Base-by-base conservation (phyloP, 805 yeast species). In the Torulaspora quercuum region DNA sequence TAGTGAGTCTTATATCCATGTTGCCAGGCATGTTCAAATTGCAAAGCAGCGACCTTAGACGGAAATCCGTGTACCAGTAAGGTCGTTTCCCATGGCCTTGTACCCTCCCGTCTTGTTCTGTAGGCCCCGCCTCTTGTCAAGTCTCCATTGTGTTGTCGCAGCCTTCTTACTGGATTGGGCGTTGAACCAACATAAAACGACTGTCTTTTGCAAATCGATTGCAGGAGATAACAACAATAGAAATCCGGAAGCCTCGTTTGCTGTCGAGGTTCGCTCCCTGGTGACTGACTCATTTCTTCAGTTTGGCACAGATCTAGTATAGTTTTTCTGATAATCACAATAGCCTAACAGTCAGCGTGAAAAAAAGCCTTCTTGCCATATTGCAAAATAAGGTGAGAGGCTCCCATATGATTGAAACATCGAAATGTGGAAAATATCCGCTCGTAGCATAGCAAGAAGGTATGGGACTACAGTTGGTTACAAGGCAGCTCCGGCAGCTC, bases 11-110 rank as follows among this genome's bases (percentile, higher is more conserved):
- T 68, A 44, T 79, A 68, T 1, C 80, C 66, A 56, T 84, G 92
- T 48, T 85, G 95, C 76, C 84, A 80, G 1, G 94, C 89, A 59
- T 82, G 88, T 51, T 86, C 95, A 58, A 85, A 85, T 57, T 78
- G 89, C 34, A 86, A 59, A 0, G 94, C 94, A 3, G 80, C 60
- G 3, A 79, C 67, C 42, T 75, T 76, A 5, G 78, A 75, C 0
- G 86, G 86, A 52, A 86, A 85, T 2, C 89, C 88, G 50, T 80
- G 67, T 0, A 86, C 82, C 2, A 78, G 49, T 37, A 75, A 42
- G 0, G 70, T 55, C 80, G 81, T 76, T 39, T 69, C 73, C 95
- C 95, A 85, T 0, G 95, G 95, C 35, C 90, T 59, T 21, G 65
- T 68, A 0, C 78, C 78, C 10, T 57, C 55, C 32, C 65, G 61